Conservation (phyloP, 352 stramenopile species). For the Pythium rhizo-oryzae region DNA sequence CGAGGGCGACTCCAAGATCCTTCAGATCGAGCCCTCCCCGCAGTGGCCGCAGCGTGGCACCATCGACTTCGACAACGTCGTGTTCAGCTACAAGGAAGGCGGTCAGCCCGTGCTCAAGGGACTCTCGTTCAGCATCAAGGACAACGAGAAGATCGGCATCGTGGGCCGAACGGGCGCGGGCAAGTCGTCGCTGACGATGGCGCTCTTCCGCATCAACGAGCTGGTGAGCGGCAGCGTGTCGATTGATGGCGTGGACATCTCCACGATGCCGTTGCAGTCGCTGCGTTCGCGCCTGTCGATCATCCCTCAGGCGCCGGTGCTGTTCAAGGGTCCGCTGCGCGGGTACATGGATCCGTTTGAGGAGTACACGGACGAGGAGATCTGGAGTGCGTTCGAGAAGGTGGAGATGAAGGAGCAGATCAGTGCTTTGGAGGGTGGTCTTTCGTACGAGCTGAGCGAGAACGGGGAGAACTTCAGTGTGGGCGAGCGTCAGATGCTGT, state of each 20-base stretch:
- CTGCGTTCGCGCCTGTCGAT: too few relatives aligned
- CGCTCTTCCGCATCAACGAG: constrained; percentile 94
- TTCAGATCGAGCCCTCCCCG: too few relatives aligned
- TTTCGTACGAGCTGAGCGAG: constrained; percentile 47
- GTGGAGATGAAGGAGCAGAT: constrained; percentile 56
- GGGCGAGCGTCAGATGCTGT: too few relatives aligned
- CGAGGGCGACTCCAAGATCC: constrained; percentile 30
- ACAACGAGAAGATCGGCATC: too few relatives aligned
- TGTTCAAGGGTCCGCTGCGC: constrained; percentile 90
- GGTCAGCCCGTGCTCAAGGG: constrained; percentile 47
- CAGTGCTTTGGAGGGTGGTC: constrained; percentile 11
- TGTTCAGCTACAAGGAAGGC: constrained; percentile 72
- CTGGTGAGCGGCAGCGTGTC: constrained; percentile 63
- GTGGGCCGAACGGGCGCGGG: too few relatives aligned
- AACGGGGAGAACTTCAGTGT: too few relatives aligned
- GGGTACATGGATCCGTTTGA: constrained; percentile 90
- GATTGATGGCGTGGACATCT: constrained; percentile 49
- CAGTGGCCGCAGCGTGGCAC: constrained; percentile 69
- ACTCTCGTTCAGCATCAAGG: too few relatives aligned
- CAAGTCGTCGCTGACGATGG: too few relatives aligned
- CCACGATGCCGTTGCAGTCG: constrained; percentile 32
- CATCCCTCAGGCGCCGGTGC: constrained; percentile 86
- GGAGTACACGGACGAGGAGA: constrained; percentile 65
- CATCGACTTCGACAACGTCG: constrained; percentile 81
- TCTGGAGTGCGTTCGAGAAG: constrained; percentile 71